These are phyloP conservation scores for Pleurotus sapidus DNA, from an alignment of 768 basidiomycete species.

Conservation along the genomic window DNA sequence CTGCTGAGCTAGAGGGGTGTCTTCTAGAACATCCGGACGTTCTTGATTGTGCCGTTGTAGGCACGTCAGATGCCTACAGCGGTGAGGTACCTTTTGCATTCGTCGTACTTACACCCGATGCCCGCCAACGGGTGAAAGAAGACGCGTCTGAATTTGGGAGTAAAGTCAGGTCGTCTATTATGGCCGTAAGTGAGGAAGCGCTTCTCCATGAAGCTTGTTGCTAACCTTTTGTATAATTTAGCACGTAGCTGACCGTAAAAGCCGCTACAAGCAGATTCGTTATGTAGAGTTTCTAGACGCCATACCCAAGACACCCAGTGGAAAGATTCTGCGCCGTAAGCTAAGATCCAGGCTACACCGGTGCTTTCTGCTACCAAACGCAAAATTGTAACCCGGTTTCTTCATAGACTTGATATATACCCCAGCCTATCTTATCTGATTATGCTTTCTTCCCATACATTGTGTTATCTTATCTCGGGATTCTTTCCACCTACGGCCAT, in stretches of 20 bases:
- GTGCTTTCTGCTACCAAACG: neutral
- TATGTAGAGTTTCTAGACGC: slow-evolving; percentile 39
- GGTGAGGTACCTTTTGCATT: slow-evolving; percentile 70
- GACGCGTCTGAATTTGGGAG: slow-evolving; percentile 20
- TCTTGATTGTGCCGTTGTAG: slow-evolving; percentile 60
- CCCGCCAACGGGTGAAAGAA: slow-evolving; percentile 26
- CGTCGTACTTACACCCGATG: slow-evolving; percentile 44
- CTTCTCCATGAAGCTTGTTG: neutral
- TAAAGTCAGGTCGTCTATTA: slow-evolving; percentile 36
- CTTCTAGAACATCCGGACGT: slow-evolving; percentile 49
- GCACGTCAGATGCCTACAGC: slow-evolving; percentile 52
- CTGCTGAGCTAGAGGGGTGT: slow-evolving; percentile 56
- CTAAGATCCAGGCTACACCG: slow-evolving; percentile 20
- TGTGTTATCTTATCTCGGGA: neutral
- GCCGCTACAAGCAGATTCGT: slow-evolving; percentile 47
- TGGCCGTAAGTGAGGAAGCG: slow-evolving; percentile 30
- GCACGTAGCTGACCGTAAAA: slow-evolving; percentile 48
- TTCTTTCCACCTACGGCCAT: slow-evolving; percentile 5
- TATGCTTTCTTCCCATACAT: neutral
- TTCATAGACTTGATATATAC: neutral
- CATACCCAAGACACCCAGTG: slow-evolving; percentile 58
- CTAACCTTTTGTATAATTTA: slow-evolving; percentile 15
- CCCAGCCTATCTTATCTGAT: slow-evolving; percentile 2
- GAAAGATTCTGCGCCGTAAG: slow-evolving; percentile 48
- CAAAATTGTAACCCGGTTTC: neutral